Percentiles rank a stretch among this genome's conserved stretches.
phyloP scores from a whole-genome alignment of 495 filamentous ascomycete genomes.

The Emericellopsis terricola region DNA sequence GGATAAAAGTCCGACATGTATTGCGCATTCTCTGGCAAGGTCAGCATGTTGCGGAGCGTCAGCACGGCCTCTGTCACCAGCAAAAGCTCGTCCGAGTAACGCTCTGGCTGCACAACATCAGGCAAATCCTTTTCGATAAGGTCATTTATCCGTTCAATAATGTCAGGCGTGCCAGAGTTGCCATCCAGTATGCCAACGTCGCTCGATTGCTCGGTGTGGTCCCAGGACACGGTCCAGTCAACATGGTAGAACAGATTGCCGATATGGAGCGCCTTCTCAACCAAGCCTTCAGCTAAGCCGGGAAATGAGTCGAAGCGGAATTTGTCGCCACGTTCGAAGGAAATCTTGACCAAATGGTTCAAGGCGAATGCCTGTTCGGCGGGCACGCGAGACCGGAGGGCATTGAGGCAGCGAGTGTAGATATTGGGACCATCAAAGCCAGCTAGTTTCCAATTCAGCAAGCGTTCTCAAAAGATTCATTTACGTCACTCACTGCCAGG shows the following conservation, averaged over 20 bases:
- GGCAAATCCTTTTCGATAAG: constrained; percentile 32
- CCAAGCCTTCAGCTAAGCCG: constrained; percentile 74
- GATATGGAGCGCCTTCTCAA: constrained; percentile 63
- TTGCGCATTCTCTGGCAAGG: constrained; percentile 71
- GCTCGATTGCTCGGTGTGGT: constrained; percentile 26
- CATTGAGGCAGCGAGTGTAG: constrained; percentile 65
- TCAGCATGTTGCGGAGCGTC: constrained; percentile 82
- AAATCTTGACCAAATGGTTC: constrained; percentile 88
- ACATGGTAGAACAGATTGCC: constrained; percentile 60
- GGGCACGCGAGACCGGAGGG: constrained; percentile 61
- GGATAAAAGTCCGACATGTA: constrained; percentile 57
- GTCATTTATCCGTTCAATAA: constrained; percentile 45
- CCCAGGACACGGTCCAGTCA: constrained; percentile 63
- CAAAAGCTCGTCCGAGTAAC: constrained; percentile 50
- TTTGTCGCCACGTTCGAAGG: constrained; percentile 84
- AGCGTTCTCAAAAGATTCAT: not conserved
- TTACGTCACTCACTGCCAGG: constrained; percentile 10
- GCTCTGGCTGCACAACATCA: constrained; percentile 58
- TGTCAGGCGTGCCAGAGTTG: constrained; percentile 55
- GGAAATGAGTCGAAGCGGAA: constrained; percentile 86
- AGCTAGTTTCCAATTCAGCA: constrained; percentile 15
- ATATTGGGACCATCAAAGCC: constrained; percentile 64
- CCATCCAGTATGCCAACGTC: constrained; percentile 48
- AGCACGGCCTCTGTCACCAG: constrained; percentile 74
- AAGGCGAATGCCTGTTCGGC: constrained; percentile 78